Conservation (phyloP, 179 eudicot genomes). For the Silene noctiflora region DNA sequence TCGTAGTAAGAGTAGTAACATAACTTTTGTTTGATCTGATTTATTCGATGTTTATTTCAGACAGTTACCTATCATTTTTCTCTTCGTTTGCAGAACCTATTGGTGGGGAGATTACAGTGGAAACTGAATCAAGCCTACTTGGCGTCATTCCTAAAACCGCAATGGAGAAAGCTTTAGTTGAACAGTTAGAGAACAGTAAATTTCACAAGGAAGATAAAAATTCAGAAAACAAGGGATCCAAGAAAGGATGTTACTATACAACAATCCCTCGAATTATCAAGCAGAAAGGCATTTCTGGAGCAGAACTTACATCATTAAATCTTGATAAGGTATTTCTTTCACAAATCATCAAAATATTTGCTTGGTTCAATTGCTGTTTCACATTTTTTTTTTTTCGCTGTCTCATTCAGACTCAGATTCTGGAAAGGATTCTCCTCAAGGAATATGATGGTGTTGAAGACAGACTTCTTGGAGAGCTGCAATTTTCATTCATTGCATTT, state of each 20-base stretch:
- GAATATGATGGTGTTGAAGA: conserved; percentile 75
- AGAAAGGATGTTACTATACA: conserved; percentile 73
- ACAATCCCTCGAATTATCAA: conserved; percentile 69
- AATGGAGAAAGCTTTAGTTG: conserved; percentile 66
- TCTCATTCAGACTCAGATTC: conserved; percentile 52
- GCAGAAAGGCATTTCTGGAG: conserved; percentile 65
- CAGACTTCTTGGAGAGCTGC: conserved; percentile 81
- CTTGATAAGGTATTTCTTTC: conserved; percentile 64
- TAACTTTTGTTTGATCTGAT: too few species aligned
- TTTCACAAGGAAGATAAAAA: conserved; percentile 36
- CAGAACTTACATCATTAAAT: conserved; percentile 77
- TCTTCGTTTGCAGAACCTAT: conserved; percentile 62
- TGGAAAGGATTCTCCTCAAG: conserved; percentile 62
- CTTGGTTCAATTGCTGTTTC: conserved; percentile 7
- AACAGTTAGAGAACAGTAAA: conserved; percentile 61
- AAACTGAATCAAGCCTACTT: conserved; percentile 53
- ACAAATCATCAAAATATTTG: neutral
- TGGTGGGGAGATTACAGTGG: conserved; percentile 78
- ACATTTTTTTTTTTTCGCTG: neutral
- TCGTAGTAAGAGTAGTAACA: too few species aligned
- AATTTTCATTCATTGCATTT: conserved; percentile 83
- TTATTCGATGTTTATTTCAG: neutral
- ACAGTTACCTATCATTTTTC: conserved; percentile 17
- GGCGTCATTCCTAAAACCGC: conserved; percentile 50
- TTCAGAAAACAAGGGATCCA: conserved; percentile 27